Conservation (phyloP, 2,329 filamentous ascomycete genomes). For the Sclerotinia subarctica region DNA sequence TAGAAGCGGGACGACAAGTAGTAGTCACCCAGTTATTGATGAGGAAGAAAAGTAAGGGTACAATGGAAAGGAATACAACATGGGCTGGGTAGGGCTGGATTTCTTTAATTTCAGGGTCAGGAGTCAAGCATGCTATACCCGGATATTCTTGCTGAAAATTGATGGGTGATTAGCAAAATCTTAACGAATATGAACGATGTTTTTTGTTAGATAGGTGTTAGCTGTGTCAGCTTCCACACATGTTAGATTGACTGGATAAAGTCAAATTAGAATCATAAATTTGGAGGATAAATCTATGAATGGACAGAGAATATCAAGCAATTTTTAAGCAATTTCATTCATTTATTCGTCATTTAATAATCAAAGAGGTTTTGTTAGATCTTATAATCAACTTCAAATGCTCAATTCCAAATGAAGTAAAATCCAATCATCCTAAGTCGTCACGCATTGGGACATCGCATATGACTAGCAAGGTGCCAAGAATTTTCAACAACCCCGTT, state of each 20-base stretch:
- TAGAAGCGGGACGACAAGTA: conserved; percentile 3
- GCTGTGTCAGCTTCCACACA: neutral
- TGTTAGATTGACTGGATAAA: neutral
- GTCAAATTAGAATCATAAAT: conserved; percentile 1
- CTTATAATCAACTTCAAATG: too few species aligned
- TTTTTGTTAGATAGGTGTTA: neutral
- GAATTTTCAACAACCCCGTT: too few species aligned
- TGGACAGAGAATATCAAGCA: neutral
- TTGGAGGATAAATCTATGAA: neutral
- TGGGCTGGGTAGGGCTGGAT: neutral
- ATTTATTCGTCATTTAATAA: neutral
- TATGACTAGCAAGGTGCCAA: neutral
- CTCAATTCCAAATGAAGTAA: too few species aligned
- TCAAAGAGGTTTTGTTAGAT: too few species aligned
- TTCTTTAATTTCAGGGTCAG: neutral
- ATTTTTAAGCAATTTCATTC: neutral
- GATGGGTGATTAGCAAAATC: conserved; percentile 1
- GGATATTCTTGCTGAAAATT: neutral
- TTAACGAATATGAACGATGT: conserved; percentile 17
- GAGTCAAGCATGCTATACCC: conserved; percentile 14
- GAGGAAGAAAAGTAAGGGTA: neutral
- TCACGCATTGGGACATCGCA: neutral
- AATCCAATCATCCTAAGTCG: neutral
- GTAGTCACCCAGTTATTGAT: neutral
- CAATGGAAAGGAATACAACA: neutral